phyloP scores from a whole-genome alignment of 495 filamentous ascomycete species.

The Beverwykella pulmonaria region DNA sequence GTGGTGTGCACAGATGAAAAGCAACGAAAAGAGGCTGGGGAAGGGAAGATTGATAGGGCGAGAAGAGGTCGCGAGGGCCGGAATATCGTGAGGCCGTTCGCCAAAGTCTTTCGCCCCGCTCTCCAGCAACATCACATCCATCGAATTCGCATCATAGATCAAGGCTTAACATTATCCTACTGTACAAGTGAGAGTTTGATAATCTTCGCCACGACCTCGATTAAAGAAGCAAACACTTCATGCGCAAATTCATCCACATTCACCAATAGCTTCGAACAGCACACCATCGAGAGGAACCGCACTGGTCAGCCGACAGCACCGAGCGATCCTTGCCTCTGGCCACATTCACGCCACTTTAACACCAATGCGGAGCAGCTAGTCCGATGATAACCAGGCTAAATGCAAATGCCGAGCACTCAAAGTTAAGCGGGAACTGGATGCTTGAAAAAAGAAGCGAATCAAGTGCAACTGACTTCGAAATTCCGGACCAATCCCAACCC shows the following conservation, averaged over 20 bases:
- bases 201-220: background rate
- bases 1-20: background rate
- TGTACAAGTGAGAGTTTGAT: background rate
- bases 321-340: background rate
- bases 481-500: conserved; percentile 16
- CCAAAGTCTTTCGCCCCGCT: background rate
- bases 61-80: background rate
- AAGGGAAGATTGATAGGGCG: background rate
- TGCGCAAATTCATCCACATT: background rate
- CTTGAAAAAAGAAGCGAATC: conserved; percentile 10
- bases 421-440: background rate
- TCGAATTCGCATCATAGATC: background rate
- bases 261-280: too few relatives aligned
- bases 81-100: conserved; percentile 1
- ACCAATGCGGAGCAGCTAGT: background rate
- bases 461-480: background rate
- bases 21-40: background rate
- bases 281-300: background rate
- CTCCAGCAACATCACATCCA: background rate
- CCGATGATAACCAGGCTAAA: conserved; percentile 15
- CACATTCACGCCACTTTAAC: background rate
- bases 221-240: background rate
- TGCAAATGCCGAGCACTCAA: conserved; percentile 17
- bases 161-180: background rate
- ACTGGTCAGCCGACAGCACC: background rate